Conservation (phyloP, 73 alveolate genomes). For the Effrenium voratum region DNA sequence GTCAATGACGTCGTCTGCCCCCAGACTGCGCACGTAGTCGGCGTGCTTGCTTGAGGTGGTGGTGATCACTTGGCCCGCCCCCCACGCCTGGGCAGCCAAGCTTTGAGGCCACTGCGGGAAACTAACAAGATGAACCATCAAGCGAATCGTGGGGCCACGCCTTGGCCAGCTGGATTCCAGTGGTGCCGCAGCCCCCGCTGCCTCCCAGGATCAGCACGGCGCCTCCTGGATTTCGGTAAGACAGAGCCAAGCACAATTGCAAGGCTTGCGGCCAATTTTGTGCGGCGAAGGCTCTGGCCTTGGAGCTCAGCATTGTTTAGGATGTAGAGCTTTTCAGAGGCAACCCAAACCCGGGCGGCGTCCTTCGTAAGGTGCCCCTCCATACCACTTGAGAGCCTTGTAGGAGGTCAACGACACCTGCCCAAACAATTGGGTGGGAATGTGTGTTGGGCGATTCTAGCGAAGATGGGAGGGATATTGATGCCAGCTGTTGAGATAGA, state of each 20-base stretch:
- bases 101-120: background rate
- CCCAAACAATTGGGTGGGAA: too few species aligned
- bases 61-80: background rate
- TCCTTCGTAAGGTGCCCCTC: background rate
- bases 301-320: too few species aligned
- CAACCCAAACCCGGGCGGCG: too few species aligned
- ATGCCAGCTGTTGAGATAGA: too few species aligned
- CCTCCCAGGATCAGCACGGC: background rate
- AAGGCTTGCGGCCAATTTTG: too few species aligned
- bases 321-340: too few species aligned
- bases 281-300: too few species aligned
- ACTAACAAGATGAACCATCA: background rate
- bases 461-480: too few species aligned
- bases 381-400: conserved; percentile 17
- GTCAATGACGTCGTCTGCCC: background rate
- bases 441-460: too few species aligned
- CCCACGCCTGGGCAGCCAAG: background rate
- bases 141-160: background rate
- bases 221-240: too few species aligned
- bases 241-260: too few species aligned
- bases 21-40: background rate
- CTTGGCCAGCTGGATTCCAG: conserved; percentile 11
- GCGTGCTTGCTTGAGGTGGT: background rate
- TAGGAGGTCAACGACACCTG: conserved; percentile 22
- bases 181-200: conserved; percentile 25